These are phyloP conservation scores for Solanum bulbocastanum DNA, from an alignment of 257 asterid genomes.

Conservation along the genomic window DNA sequence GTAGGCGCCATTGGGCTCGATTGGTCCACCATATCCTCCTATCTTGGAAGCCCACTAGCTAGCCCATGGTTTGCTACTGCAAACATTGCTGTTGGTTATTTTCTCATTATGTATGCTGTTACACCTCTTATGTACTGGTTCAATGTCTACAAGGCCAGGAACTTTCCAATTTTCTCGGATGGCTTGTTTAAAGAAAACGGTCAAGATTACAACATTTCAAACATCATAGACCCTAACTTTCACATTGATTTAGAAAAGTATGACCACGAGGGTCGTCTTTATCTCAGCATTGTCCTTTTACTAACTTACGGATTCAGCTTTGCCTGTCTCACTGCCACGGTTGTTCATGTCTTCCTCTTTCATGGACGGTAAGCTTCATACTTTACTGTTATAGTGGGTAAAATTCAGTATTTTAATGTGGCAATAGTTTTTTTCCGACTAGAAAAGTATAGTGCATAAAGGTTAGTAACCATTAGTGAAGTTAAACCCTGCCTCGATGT, in stretches of 20 bases:
- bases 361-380: constrained; percentile 63
- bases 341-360: constrained; percentile 77
- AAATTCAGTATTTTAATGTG: background rate
- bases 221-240: constrained; percentile 61
- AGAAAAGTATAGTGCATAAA: background rate
- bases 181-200: constrained; percentile 67
- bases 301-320: constrained; percentile 78
- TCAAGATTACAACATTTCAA: constrained; percentile 63
- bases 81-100: constrained; percentile 76
- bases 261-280: constrained; percentile 71
- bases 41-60: constrained; percentile 92
- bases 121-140: constrained; percentile 69
- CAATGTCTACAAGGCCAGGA: constrained; percentile 63
- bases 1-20: constrained; percentile 88
- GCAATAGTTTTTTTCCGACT: background rate
- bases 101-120: constrained; percentile 52
- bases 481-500: background rate
- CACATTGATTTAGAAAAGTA: constrained; percentile 76
- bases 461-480: background rate
- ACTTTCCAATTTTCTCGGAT: constrained; percentile 84
- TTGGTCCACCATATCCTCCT: constrained; percentile 89
- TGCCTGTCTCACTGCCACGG: constrained; percentile 91
- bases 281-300: constrained; percentile 77
- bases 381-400: background rate
- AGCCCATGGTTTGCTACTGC: constrained; percentile 99